Conservation (phyloP, 2,329 filamentous ascomycete genomes). For the Ascochyta fabae region DNA sequence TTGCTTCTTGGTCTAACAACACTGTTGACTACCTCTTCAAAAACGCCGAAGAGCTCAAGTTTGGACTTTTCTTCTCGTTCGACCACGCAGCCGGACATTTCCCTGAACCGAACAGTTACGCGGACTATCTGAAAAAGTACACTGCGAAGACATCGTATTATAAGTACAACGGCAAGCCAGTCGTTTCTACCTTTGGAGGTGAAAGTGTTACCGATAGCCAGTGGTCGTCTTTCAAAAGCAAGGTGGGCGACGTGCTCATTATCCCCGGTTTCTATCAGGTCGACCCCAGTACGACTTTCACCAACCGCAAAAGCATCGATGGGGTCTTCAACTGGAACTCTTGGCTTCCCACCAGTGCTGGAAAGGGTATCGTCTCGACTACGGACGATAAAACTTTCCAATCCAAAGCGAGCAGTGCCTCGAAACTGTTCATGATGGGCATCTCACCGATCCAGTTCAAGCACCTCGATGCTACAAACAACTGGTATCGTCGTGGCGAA, state of each 20-base stretch:
- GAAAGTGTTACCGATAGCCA: conserved; percentile 28
- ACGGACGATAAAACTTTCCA: conserved; percentile 39
- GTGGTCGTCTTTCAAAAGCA: conserved; percentile 32
- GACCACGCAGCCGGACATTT: conserved; percentile 36
- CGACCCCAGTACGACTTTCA: conserved; percentile 32
- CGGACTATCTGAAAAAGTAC: conserved; percentile 34
- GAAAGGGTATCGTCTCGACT: conserved; percentile 34
- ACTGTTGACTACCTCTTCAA: conserved; percentile 42
- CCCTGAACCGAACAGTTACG: conserved; percentile 34
- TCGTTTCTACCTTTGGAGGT: conserved; percentile 45
- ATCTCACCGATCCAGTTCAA: conserved; percentile 51
- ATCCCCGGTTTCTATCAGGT: conserved; percentile 41
- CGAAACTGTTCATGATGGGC: conserved; percentile 52
- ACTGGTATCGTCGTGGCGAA: conserved; percentile 50
- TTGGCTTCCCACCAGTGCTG: conserved; percentile 36
- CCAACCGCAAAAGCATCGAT: conserved; percentile 35
- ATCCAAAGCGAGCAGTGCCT: conserved; percentile 32
- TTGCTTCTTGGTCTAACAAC: conserved; percentile 33
- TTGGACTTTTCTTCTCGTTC: conserved; percentile 50
- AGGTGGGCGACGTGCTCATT: conserved; percentile 38
- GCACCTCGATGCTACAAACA: conserved; percentile 36
- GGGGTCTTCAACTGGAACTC: conserved; percentile 51
- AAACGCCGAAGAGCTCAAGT: conserved; percentile 35
- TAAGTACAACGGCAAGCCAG: conserved; percentile 33
- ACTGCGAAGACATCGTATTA: conserved; percentile 35